phyloP scores from a whole-genome alignment of 495 filamentous ascomycete species.

The Annulohypoxylon maeteangense region DNA sequence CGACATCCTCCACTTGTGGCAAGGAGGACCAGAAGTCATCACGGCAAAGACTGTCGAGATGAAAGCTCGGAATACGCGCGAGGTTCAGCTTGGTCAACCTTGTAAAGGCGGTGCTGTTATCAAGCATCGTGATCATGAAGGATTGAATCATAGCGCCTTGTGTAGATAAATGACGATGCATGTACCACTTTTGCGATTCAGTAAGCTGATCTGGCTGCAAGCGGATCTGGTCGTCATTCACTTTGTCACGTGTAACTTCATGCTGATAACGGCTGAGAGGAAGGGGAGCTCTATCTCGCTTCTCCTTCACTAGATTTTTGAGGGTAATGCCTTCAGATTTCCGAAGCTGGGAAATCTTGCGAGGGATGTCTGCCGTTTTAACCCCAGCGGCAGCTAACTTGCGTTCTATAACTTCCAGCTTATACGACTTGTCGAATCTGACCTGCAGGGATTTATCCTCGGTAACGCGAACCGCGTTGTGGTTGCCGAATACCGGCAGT shows the following conservation, averaged over 20 bases:
- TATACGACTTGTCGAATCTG: conserved; percentile 4
- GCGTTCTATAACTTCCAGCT: conserved; percentile 23
- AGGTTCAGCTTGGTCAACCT: conserved; percentile 60
- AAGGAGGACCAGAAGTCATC: conserved; percentile 64
- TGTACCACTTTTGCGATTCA: conserved; percentile 65
- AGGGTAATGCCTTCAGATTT: not conserved
- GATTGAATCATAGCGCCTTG: conserved; percentile 67
- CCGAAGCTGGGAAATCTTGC: not conserved
- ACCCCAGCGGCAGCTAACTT: conserved; percentile 33
- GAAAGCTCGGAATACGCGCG: conserved; percentile 61
- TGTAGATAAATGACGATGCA: conserved; percentile 67
- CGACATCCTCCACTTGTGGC: conserved; percentile 55
- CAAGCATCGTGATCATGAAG: conserved; percentile 63
- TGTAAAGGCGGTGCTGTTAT: conserved; percentile 55
- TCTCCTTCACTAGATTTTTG: no score
- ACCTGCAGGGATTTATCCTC: not conserved
- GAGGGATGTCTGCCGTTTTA: not conserved
- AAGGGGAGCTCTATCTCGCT: conserved; percentile 9
- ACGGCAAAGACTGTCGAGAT: conserved; percentile 56
- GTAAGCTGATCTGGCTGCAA: conserved; percentile 49
- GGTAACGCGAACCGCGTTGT: not conserved
- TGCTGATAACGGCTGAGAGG: not conserved
- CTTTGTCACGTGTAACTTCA: not conserved
- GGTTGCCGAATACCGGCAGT: conserved; percentile 10
- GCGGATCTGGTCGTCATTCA: not conserved